These are phyloP conservation scores for Arbutus unedo DNA, from an alignment of 148 eudicot genomes.

Conservation along the genomic window DNA sequence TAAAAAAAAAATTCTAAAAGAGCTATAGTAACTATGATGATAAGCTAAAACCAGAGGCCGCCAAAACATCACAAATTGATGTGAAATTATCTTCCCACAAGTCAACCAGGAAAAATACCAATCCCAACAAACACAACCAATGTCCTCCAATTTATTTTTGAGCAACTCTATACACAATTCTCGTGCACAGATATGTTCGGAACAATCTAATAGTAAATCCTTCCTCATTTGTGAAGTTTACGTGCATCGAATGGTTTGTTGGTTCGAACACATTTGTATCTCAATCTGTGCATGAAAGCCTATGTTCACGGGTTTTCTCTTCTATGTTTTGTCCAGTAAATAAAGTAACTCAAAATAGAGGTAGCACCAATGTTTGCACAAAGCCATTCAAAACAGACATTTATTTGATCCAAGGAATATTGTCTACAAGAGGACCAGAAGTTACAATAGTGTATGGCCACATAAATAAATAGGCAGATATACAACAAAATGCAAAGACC, in stretches of 20 bases:
- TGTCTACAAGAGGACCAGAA: background rate
- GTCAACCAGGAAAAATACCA: background rate
- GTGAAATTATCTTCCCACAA: background rate
- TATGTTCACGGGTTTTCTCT: too few species aligned
- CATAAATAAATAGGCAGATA: background rate
- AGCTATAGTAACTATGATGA: too few species aligned
- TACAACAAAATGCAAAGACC: slow-evolving; percentile 8
- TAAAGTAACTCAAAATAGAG: background rate
- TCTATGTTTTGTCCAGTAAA: background rate
- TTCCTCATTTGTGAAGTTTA: too few species aligned
- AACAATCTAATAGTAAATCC: too few species aligned
- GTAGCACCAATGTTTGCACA: background rate
- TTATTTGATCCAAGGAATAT: background rate
- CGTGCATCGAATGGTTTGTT: too few species aligned
- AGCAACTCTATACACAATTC: too few species aligned
- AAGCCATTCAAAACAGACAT: background rate
- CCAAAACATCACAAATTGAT: background rate
- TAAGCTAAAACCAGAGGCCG: background rate
- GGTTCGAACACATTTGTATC: too few species aligned
- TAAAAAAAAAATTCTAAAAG: too few species aligned
- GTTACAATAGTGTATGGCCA: background rate
- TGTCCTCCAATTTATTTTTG: too few species aligned
- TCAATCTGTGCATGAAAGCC: too few species aligned
- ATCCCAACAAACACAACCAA: background rate
- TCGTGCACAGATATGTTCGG: too few species aligned